Conservation (phyloP, 495 filamentous ascomycete species). For the Daldinia concentrica region DNA sequence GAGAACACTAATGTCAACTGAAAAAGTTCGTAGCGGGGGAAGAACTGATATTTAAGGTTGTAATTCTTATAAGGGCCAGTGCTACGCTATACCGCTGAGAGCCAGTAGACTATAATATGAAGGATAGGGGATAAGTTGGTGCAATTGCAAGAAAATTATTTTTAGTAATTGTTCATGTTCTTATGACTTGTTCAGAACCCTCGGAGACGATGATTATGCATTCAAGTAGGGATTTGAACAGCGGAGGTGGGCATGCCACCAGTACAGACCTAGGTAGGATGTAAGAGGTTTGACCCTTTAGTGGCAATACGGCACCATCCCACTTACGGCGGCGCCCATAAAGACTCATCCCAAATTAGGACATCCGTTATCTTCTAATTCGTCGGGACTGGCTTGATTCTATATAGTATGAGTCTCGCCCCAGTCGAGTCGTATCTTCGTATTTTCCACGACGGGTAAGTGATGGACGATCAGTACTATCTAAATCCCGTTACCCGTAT, state of each 20-base stretch:
- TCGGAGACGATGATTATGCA: no score
- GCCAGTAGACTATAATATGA: background rate
- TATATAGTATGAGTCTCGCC: background rate
- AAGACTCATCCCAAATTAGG: slow-evolving; percentile 24
- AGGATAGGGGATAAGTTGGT: background rate
- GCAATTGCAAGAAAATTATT: background rate
- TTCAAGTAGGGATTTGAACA: no score
- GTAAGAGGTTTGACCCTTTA: background rate
- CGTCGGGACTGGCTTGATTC: background rate
- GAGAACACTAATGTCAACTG: background rate
- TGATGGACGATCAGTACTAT: background rate
- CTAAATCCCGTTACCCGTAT: background rate
- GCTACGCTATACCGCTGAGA: background rate
- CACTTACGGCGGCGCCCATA: slow-evolving; percentile 1
- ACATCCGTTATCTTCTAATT: slow-evolving; percentile 29
- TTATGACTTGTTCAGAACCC: background rate
- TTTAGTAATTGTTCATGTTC: background rate
- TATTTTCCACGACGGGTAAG: background rate
- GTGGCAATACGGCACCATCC: slow-evolving; percentile 7
- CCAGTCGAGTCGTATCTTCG: background rate
- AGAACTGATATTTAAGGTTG: background rate
- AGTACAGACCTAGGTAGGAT: background rate
- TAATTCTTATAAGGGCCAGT: background rate
- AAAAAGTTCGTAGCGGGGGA: background rate
- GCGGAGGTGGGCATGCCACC: background rate